Evolutionary conservation across 1,139 yeast species (phyloP).

Genomic region (Debaryomyces udenii): DNA sequence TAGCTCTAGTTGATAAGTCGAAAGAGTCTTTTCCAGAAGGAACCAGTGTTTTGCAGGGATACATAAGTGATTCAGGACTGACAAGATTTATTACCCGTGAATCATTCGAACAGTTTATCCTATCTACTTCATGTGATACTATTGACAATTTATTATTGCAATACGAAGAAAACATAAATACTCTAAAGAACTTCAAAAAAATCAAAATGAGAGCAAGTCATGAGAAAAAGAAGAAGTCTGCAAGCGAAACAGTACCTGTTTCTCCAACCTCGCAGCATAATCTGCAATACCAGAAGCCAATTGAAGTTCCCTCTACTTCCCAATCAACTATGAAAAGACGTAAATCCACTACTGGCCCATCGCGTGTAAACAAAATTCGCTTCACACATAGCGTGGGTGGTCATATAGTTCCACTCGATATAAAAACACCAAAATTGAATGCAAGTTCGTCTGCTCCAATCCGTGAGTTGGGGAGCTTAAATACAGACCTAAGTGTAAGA

Average conservation of each 20-base stretch:
- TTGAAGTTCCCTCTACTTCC: not conserved
- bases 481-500: slow-evolving; percentile 22
- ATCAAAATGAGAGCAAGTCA: not conserved
- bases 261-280: not conserved
- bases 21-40: not conserved
- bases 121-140: slow-evolving; percentile 1
- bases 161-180: slow-evolving; percentile 2
- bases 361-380: not conserved
- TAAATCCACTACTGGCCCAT: not conserved
- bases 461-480: slow-evolving; percentile 20
- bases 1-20: slow-evolving; percentile 4
- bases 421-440: slow-evolving; percentile 11
- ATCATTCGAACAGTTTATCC: slow-evolving; percentile 4
- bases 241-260: not conserved
- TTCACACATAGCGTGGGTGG: slow-evolving; percentile 14
- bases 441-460: slow-evolving; percentile 8
- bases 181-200: not conserved
- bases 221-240: not conserved
- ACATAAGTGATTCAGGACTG: not conserved
- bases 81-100: slow-evolving; percentile 2
- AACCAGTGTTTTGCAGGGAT: slow-evolving; percentile 2
- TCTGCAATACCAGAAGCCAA: not conserved
- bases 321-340: not conserved
- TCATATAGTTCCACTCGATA: slow-evolving; percentile 17
- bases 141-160: slow-evolving; percentile 2